Conservation (phyloP, 768 basidiomycete species). For the Coprinellus micaceus region DNA sequence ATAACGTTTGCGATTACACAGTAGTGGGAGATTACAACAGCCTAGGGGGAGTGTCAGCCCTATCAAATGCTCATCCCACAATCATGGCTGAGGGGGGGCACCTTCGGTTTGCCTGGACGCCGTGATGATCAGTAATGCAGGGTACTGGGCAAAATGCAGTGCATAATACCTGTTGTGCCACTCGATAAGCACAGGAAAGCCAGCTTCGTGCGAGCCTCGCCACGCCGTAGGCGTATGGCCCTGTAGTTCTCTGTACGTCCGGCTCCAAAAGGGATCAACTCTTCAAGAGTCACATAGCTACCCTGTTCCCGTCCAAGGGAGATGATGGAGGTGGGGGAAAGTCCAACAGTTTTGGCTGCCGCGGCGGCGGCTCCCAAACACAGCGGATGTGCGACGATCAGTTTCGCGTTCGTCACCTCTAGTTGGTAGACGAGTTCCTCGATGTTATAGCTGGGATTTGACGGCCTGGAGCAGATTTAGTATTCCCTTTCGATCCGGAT, state of each 20-base stretch:
- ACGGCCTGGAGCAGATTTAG: conserved; percentile 40
- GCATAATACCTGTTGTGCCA: conserved; percentile 67
- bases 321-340: conserved; percentile 42
- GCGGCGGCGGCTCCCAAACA: conserved; percentile 38
- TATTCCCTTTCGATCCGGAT: background rate
- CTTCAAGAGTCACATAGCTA: conserved; percentile 34
- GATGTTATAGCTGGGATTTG: conserved; percentile 56
- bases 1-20: conserved; percentile 59
- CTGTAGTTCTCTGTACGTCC: conserved; percentile 34
- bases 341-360: conserved; percentile 39
- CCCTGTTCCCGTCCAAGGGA: conserved; percentile 23
- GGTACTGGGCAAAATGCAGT: conserved; percentile 13
- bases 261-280: conserved; percentile 44
- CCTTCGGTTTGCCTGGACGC: conserved; percentile 35
- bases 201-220: conserved; percentile 57
- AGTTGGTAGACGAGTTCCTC: conserved; percentile 62
- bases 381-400: conserved; percentile 47
- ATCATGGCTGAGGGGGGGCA: conserved; percentile 9
- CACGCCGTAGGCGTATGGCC: conserved; percentile 45
- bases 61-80: background rate
- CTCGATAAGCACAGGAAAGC: conserved; percentile 74
- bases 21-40: conserved; percentile 65
- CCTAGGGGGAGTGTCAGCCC: conserved; percentile 31
- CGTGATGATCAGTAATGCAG: background rate
- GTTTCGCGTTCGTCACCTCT: conserved; percentile 38